Evolutionary conservation across 1,284 basidiomycete genomes (phyloP).

Genomic region (Earliella scabrosa): DNA sequence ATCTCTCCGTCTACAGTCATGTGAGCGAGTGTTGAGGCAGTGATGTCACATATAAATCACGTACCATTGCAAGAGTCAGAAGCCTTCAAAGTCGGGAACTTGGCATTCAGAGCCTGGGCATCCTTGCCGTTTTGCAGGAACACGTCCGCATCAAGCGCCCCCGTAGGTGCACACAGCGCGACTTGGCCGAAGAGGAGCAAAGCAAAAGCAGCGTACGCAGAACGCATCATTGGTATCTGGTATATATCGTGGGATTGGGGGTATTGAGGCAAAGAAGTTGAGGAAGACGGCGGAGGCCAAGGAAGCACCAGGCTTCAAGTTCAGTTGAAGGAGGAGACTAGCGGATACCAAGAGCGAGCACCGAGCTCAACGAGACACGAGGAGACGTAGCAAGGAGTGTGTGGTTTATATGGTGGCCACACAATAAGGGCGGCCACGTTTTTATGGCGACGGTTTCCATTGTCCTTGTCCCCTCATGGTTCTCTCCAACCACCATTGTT

Average conservation of each 20-base stretch:
- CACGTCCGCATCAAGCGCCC: slow-evolving; percentile 40
- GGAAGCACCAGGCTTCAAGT: slow-evolving; percentile 28
- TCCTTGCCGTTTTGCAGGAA: slow-evolving; percentile 49
- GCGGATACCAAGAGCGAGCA: slow-evolving; percentile 11
- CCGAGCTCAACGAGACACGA: slow-evolving; percentile 17
- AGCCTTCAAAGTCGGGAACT: slow-evolving; percentile 43
- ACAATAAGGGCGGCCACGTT: slow-evolving; percentile 12
- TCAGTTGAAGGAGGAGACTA: neutral
- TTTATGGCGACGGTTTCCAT: slow-evolving; percentile 9
- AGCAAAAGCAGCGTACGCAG: slow-evolving; percentile 25
- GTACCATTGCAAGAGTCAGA: slow-evolving; percentile 49
- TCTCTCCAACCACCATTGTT: slow-evolving; percentile 17
- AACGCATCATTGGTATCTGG: neutral
- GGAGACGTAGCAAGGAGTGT: neutral
- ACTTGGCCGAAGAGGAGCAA: slow-evolving; percentile 24
- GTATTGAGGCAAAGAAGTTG: neutral
- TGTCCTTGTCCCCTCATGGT: slow-evolving; percentile 17
- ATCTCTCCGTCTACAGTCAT: slow-evolving; percentile 40
- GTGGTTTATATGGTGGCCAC: slow-evolving; percentile 10
- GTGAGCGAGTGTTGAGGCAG: neutral
- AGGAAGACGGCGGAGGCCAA: slow-evolving; percentile 3
- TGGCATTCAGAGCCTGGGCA: slow-evolving; percentile 53
- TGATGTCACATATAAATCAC: slow-evolving; percentile 18
- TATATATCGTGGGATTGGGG: neutral
- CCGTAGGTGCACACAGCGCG: slow-evolving; percentile 37